These are phyloP conservation scores for Mortierella claussenii DNA, from an alignment of 192 early-diverging fungal genomes.

Conservation along the genomic window DNA sequence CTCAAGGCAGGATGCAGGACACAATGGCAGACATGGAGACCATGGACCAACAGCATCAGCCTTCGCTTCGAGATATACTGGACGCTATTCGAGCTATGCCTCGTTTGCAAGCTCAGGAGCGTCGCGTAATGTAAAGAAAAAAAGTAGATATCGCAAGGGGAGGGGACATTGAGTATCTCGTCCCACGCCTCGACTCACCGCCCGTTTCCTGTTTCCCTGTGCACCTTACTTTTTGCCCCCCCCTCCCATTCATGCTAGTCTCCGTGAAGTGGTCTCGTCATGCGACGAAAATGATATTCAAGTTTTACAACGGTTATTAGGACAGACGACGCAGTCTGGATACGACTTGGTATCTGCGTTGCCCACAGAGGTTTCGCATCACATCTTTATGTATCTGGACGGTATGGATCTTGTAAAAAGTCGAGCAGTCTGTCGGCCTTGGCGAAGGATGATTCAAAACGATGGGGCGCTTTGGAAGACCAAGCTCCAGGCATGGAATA, in stretches of 20 bases:
- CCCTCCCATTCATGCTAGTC: neutral
- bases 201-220: neutral
- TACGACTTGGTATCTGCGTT: constrained; percentile 26
- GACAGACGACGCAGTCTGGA: constrained; percentile 25
- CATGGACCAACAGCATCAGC: neutral
- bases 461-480: constrained; percentile 15
- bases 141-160: neutral
- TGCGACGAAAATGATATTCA: constrained; percentile 22
- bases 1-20: neutral
- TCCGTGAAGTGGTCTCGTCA: constrained; percentile 15
- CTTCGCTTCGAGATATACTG: constrained; percentile 14
- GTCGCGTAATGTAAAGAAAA: constrained; percentile 39
- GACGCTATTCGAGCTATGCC: constrained; percentile 12
- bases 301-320: constrained; percentile 23
- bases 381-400: constrained; percentile 20
- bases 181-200: neutral
- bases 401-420: constrained; percentile 38
- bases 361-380: constrained; percentile 19
- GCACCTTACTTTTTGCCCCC: neutral
- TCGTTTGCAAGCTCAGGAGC: constrained; percentile 13
- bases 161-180: neutral
- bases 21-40: neutral
- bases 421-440: constrained; percentile 37
- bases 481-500: constrained; percentile 15
- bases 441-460: constrained; percentile 15